Evolutionary conservation across 2,329 filamentous ascomycete genomes (phyloP).

Genomic region (Chaetomium strumarium): DNA sequence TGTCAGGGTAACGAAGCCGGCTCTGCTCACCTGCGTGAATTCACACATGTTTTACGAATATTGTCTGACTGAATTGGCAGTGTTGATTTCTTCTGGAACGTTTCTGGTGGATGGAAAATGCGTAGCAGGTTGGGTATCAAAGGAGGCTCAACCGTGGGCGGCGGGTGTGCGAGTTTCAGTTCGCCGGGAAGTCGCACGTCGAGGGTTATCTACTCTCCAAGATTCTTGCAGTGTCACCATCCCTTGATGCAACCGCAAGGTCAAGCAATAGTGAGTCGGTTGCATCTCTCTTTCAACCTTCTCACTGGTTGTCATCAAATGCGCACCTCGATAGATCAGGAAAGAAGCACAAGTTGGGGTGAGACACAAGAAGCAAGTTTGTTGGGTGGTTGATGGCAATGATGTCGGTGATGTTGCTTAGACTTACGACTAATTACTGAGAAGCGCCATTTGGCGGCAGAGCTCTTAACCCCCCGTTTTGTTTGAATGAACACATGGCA

Average conservation of each 20-base stretch:
- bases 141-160: not conserved
- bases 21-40: slow-evolving; percentile 1
- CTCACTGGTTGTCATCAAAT: not conserved
- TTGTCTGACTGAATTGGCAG: not conserved
- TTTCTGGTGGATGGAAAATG: too few species aligned
- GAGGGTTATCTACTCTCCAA: not conserved
- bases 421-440: too few species aligned
- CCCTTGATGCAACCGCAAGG: not conserved
- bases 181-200: not conserved
- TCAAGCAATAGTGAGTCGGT: not conserved
- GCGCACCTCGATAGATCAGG: not conserved
- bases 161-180: not conserved
- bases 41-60: slow-evolving; percentile 2
- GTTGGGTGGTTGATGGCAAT: too few species aligned
- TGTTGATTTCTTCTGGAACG: too few species aligned
- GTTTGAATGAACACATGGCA: too few species aligned
- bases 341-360: not conserved
- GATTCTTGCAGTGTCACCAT: too few species aligned
- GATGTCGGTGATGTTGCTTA: too few species aligned
- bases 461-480: too few species aligned
- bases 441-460: too few species aligned
- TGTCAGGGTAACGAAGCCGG: not conserved
- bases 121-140: not conserved
- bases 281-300: not conserved
- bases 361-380: not conserved